Percentiles rank a stretch among this genome's conserved stretches.
Evolutionary conservation across 495 filamentous ascomycete species (phyloP).

Genomic region (Neurospora intermedia): DNA sequence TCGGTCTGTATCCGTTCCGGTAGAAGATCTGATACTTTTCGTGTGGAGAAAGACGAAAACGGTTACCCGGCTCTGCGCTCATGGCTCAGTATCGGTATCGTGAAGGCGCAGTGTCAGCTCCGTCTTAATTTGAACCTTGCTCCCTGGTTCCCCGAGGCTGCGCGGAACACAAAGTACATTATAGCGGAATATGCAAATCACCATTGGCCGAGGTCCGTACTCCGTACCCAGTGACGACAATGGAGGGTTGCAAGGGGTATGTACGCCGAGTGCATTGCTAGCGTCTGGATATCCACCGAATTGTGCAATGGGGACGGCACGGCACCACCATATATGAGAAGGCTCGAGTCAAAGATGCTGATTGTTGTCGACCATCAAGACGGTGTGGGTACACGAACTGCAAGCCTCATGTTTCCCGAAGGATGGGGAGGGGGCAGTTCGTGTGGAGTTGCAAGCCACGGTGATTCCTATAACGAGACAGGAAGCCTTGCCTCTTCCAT

Average conservation of each 20-base stretch:
- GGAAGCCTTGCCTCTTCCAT: background rate
- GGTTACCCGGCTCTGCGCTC: background rate
- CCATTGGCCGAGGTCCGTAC: conserved; percentile 3
- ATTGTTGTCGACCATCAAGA: too few relatives aligned
- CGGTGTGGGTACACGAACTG: background rate
- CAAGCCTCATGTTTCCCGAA: background rate
- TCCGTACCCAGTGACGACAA: background rate
- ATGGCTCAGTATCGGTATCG: conserved; percentile 2
- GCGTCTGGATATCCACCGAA: background rate
- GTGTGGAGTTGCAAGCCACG: background rate
- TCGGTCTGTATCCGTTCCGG: background rate
- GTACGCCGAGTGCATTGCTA: background rate
- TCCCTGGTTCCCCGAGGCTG: conserved; percentile 1
- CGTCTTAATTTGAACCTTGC: background rate
- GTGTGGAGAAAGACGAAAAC: conserved; percentile 5
- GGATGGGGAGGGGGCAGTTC: background rate
- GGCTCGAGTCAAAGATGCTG: too few relatives aligned
- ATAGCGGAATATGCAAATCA: background rate
- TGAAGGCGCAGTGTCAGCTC: background rate
- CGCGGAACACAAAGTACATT: conserved; percentile 5
- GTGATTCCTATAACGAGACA: background rate
- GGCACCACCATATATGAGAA: too few relatives aligned
- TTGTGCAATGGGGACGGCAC: too few relatives aligned
- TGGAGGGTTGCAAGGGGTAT: conserved; percentile 7
- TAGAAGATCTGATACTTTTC: background rate